Evolutionary conservation across 768 basidiomycete genomes (phyloP).

Genomic region (Suillus placidus): DNA sequence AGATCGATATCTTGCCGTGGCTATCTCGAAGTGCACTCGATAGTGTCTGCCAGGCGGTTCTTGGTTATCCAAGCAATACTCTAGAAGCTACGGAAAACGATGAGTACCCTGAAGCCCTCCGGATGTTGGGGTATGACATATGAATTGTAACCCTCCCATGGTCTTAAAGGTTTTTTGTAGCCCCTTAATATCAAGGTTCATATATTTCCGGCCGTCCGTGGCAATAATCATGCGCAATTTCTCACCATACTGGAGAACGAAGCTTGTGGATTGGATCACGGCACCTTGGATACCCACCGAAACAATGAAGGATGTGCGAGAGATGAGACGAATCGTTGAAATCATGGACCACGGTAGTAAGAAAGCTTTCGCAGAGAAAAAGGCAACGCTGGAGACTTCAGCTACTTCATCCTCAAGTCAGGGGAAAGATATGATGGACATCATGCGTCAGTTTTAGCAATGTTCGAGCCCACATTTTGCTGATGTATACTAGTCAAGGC

Average conservation of each 20-base stretch:
- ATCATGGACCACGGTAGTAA: conserved; percentile 19
- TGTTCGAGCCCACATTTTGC: neutral
- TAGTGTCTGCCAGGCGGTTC: conserved; percentile 24
- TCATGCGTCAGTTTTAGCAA: conserved; percentile 26
- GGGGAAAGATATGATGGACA: conserved; percentile 30
- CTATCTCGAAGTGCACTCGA: conserved; percentile 26
- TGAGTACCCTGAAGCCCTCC: neutral
- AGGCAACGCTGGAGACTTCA: conserved; percentile 12
- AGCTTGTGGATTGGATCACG: neutral
- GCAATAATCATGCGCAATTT: neutral
- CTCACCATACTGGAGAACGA: neutral
- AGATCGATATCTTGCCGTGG: conserved; percentile 28
- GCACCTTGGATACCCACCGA: neutral
- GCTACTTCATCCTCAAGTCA: neutral
- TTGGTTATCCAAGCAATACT: conserved; percentile 22
- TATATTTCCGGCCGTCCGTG: neutral
- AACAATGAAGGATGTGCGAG: conserved; percentile 9
- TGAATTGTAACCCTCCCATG: too few species aligned
- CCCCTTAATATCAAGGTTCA: neutral
- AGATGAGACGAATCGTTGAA: conserved; percentile 14
- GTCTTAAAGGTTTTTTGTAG: neutral
- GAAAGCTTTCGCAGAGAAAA: conserved; percentile 25
- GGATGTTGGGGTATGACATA: neutral
- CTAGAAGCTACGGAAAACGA: conserved; percentile 15
- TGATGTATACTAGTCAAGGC: conserved; percentile 22